These are phyloP conservation scores for Gamsiella multidivaricata DNA, from an alignment of 192 early-diverging fungal species.

Conservation along the genomic window DNA sequence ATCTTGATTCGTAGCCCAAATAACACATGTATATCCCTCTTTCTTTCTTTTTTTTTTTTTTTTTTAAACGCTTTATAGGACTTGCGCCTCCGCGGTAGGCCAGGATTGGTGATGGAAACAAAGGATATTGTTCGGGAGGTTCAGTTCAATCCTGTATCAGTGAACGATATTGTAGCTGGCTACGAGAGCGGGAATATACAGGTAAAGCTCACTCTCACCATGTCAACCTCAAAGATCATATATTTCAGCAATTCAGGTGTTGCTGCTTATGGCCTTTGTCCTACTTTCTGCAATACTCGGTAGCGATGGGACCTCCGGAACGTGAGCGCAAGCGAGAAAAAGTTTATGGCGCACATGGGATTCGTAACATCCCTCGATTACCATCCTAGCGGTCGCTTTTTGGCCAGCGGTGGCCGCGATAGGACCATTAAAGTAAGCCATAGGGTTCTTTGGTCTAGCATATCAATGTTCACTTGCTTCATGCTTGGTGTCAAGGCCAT, in stretches of 20 bases:
- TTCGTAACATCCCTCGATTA: conserved; percentile 80
- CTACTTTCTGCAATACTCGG: neutral
- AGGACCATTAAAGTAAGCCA: conserved; percentile 74
- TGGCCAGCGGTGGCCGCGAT: conserved; percentile 86
- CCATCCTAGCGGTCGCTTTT: conserved; percentile 70
- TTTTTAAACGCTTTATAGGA: conserved; percentile 54
- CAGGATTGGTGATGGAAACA: conserved; percentile 74
- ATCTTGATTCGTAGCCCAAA: no score
- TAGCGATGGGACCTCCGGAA: conserved; percentile 81
- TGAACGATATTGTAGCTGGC: conserved; percentile 77
- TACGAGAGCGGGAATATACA: conserved; percentile 85
- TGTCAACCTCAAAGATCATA: neutral
- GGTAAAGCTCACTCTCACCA: conserved; percentile 42
- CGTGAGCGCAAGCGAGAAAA: conserved; percentile 67
- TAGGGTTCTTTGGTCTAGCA: neutral
- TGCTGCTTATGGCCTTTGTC: no score
- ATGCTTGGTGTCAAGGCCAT: neutral
- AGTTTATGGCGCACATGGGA: conserved; percentile 78
- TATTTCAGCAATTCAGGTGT: neutral
- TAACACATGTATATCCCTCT: neutral
- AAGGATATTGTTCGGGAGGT: conserved; percentile 84
- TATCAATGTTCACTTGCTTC: neutral
- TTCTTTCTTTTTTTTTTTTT: neutral
- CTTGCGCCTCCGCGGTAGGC: conserved; percentile 63
- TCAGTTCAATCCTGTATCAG: conserved; percentile 73